Percentiles rank a stretch among this genome's conserved stretches.
Evolutionary conservation across 768 basidiomycete species (phyloP).

Genomic region (Phlegmacium glaucopus): DNA sequence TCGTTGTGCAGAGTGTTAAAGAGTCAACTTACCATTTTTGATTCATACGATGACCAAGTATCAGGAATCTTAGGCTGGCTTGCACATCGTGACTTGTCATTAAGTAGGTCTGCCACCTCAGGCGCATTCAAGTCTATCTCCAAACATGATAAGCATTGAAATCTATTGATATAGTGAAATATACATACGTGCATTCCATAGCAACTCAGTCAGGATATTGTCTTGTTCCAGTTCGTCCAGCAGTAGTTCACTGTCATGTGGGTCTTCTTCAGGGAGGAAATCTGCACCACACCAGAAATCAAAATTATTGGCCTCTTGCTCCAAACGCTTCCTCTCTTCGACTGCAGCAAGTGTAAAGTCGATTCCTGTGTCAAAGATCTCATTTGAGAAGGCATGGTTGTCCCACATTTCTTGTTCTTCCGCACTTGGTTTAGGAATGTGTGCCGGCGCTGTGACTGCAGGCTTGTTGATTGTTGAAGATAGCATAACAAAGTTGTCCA

Average conservation of each 20-base stretch:
- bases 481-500: constrained; percentile 6
- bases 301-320: constrained; percentile 6
- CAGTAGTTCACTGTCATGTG: constrained; percentile 6
- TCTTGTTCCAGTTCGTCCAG: constrained; percentile 8
- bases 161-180: too few species aligned
- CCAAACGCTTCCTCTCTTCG: constrained; percentile 11
- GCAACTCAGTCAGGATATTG: constrained; percentile 6
- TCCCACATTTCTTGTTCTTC: constrained; percentile 11
- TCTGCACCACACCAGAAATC: constrained; percentile 7
- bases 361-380: constrained; percentile 10
- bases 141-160: too few species aligned
- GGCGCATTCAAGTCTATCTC: constrained; percentile 6
- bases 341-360: constrained; percentile 9
- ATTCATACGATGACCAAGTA: constrained; percentile 10
- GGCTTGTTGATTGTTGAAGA: background rate
- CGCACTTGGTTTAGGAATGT: constrained; percentile 3
- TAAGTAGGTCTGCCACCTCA: constrained; percentile 2
- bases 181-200: constrained; percentile 6
- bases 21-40: constrained; percentile 7
- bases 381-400: constrained; percentile 1
- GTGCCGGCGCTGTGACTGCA: background rate
- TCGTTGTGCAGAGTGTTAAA: too few species aligned
- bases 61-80: background rate
- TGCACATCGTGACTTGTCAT: constrained; percentile 1
- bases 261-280: constrained; percentile 10